Base-by-base conservation (phyloP, 164 flowering plant species). In the Magnolia changhungtana region DNA sequence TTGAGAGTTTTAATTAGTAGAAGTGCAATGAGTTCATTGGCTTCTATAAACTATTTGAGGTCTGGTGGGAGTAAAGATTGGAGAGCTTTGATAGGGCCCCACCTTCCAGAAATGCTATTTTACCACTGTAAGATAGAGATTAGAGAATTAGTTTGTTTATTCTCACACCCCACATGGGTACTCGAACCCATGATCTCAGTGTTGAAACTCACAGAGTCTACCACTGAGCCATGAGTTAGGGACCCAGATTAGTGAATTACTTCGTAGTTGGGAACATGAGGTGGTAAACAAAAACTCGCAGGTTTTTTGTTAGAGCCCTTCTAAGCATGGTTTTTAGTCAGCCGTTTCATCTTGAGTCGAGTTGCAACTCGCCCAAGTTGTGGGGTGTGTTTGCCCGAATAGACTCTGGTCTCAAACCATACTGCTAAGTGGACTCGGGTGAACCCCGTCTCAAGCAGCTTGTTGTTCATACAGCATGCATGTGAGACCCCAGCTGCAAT, bases 51-150 rank as follows among this genome's bases (percentile, higher is more conserved):
- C 69, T 66, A 10, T 1, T 24, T n/a, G 69, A 66, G 29, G 14
- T 24, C 24, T 20, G 24, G 10, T 66, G 69, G 37, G 23, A 8
- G 69, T 66, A 66, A 3, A 66, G 20, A 1, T 66, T 66, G 24
- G 69, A 7, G 7, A 24, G 69, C 14, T 19, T 66, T 27, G 29
- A 21, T 66, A 66, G 37, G 69, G 24, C 18, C 23, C 29, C 69
- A 24, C 10, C 29, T 66, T 66, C 69, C 69, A 66, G 29, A 66
- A 66, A 11, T 66, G 69, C 69, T 66, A 66, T 66, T 21, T 66
- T 0, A 37, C 37, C 23, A 24, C 69, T 66, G 10, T 21, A 24
- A 66, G 29, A 20, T 24, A 27, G 20, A 27, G 2, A 27, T 27
- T 27, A 27, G 29, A 27, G 29, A 27, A 27, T 27, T 27, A 27